Percentiles rank a stretch among this genome's conserved stretches.
Conservation (phyloP, 805 yeast genomes). For the Groenewaldozyma tartarivorans region DNA sequence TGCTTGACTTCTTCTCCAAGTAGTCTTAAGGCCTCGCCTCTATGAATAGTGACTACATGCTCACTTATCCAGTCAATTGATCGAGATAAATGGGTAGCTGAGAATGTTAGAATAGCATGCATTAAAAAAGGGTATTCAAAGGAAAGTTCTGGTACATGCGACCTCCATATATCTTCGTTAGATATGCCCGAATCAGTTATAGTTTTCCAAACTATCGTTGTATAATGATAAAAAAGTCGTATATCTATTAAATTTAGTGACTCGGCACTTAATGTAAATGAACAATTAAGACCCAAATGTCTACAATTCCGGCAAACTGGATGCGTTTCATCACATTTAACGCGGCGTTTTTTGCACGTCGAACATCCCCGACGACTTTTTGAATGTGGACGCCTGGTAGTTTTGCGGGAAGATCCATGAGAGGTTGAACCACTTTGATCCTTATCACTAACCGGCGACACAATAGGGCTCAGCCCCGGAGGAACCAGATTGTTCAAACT, state of each 20-base stretch:
- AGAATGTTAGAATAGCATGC: constrained; percentile 85
- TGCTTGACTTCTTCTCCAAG: constrained; percentile 79
- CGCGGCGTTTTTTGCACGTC: constrained; percentile 81
- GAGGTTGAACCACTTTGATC: too few species aligned
- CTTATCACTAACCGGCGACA: too few species aligned
- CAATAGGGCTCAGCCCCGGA: too few species aligned
- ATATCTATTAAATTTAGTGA: constrained; percentile 63
- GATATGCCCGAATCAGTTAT: constrained; percentile 87
- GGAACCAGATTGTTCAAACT: too few species aligned
- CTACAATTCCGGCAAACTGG: constrained; percentile 75
- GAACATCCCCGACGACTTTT: constrained; percentile 85
- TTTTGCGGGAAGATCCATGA: too few species aligned
- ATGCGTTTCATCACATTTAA: constrained; percentile 82
- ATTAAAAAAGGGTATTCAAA: constrained; percentile 81
- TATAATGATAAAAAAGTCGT: constrained; percentile 78
- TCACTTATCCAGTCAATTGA: constrained; percentile 56
- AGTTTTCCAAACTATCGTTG: constrained; percentile 74
- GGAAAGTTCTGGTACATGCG: constrained; percentile 80
- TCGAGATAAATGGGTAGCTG: constrained; percentile 84
- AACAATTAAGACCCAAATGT: constrained; percentile 68
- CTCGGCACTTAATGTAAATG: constrained; percentile 17
- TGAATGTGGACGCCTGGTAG: constrained; percentile 75
- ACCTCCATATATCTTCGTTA: constrained; percentile 76
- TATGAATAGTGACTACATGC: constrained; percentile 34
- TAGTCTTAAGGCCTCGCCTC: constrained; percentile 76